Evolutionary conservation across 257 asterid species (phyloP).

Genomic region (Primulina huaijiensis): DNA sequence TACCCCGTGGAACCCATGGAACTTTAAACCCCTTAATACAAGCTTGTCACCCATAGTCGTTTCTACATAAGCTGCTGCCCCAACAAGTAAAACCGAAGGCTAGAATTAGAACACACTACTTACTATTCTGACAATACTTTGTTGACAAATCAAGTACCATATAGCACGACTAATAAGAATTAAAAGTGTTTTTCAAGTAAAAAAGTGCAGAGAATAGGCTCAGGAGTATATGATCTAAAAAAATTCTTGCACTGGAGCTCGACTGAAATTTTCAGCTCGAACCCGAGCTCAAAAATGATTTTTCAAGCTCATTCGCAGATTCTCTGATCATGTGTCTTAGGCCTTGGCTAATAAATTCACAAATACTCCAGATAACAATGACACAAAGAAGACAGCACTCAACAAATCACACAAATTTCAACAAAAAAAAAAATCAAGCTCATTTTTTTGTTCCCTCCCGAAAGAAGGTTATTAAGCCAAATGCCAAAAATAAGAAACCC

Average conservation of each 20-base stretch:
- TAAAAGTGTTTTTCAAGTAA: background rate
- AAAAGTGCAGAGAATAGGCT: background rate
- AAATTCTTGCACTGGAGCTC: too few relatives aligned
- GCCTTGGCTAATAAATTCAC: background rate
- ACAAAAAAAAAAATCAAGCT: too few relatives aligned
- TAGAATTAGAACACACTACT: background rate
- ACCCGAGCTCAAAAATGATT: background rate
- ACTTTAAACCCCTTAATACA: conserved; percentile 75
- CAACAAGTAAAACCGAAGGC: background rate
- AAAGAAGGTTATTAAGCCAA: too few relatives aligned
- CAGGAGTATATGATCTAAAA: background rate
- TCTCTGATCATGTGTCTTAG: background rate
- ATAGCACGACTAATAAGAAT: background rate
- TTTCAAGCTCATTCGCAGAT: background rate
- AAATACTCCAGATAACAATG: background rate
- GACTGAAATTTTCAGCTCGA: background rate
- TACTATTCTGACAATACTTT: background rate
- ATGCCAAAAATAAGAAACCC: too few relatives aligned
- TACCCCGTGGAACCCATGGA: conserved; percentile 95
- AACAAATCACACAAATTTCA: background rate
- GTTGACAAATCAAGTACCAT: background rate
- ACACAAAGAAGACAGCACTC: background rate
- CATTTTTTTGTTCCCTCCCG: too few relatives aligned
- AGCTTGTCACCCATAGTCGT: conserved; percentile 70
- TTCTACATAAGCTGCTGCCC: conserved; percentile 28